A percentile compares a stretch with the other conserved stretches of the same genome.
Conservation (phyloP, 306 rosid genomes). For the Astragalus glycyphyllos region DNA sequence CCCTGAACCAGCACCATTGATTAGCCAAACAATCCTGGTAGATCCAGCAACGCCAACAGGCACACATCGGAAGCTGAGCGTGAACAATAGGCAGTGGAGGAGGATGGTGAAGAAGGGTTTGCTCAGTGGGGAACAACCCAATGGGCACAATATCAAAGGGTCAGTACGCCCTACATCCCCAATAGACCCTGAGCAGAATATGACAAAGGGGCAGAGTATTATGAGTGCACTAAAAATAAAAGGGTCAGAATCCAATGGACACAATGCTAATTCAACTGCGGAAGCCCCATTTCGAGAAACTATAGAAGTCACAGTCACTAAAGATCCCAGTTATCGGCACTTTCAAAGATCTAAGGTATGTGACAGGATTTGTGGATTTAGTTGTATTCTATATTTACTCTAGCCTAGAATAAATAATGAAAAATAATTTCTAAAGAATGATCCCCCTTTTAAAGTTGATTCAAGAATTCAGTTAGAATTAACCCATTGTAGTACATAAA, state of each 20-base stretch:
- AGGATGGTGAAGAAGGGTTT: no score
- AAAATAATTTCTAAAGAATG: conserved; percentile 2
- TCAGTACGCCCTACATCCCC: not conserved
- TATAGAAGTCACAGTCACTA: conserved; percentile 30
- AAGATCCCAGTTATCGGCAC: conserved; percentile 35
- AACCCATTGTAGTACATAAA: conserved; percentile 5
- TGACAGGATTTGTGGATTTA: conserved; percentile 31
- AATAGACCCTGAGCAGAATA: conserved; percentile 11
- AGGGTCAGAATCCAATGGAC: not conserved
- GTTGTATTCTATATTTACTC: conserved; percentile 32
- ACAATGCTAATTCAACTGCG: conserved; percentile 7
- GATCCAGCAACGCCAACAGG: no score
- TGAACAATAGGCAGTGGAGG: no score
- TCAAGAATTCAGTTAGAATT: not conserved
- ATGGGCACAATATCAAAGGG: not conserved
- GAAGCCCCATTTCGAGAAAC: conserved; percentile 24
- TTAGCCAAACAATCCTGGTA: not conserved
- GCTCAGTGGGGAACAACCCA: no score
- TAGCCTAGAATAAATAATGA: not conserved
- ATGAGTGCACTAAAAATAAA: not conserved
- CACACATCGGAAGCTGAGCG: no score
- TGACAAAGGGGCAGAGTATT: not conserved
- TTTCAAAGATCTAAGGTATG: conserved; percentile 53
- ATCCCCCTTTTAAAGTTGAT: conserved; percentile 8
- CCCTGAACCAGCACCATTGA: no score